These are phyloP conservation scores for Aspergillus ostianus DNA, from an alignment of 495 filamentous ascomycete species.

Conservation along the genomic window DNA sequence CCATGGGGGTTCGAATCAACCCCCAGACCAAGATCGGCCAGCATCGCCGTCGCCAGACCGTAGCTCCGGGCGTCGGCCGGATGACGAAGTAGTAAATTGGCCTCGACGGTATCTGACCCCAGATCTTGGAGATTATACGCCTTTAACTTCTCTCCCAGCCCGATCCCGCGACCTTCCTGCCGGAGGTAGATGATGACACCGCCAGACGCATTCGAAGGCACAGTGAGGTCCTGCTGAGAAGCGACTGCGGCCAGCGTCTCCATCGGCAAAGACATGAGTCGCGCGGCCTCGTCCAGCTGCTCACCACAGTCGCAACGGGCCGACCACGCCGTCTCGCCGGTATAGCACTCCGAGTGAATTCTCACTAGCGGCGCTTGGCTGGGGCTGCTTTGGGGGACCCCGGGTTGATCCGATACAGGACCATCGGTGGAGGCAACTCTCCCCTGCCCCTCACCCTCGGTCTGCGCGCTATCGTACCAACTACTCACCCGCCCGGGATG, in stretches of 20 bases:
- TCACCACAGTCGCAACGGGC: conserved; percentile 97
- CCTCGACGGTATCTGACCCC: conserved; percentile 93
- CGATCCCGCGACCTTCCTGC: conserved; percentile 95
- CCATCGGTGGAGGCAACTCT: conserved; percentile 5
- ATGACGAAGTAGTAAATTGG: conserved; percentile 86
- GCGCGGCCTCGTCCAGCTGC: conserved; percentile 93
- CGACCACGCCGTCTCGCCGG: conserved; percentile 96
- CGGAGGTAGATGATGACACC: conserved; percentile 94
- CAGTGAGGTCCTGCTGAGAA: conserved; percentile 37
- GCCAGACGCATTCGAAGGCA: conserved; percentile 56
- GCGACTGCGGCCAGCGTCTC: conserved; percentile 35
- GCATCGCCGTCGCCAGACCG: conserved; percentile 90
- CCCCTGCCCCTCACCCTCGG: conserved; percentile 11
- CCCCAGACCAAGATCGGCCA: conserved; percentile 76
- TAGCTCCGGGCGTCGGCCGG: conserved; percentile 94
- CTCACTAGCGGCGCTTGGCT: conserved; percentile 69
- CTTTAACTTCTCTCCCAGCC: conserved; percentile 91
- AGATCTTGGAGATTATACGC: conserved; percentile 97
- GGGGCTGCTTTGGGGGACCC: conserved; percentile 14
- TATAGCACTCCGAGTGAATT: conserved; percentile 99
- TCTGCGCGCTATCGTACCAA: conserved; percentile 45
- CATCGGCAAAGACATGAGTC: conserved; percentile 83
- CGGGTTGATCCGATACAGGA: conserved; percentile 7
- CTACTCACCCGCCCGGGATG: conserved; percentile 81
- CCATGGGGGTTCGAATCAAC: conserved; percentile 59